These are phyloP conservation scores for Sicyos baderoa DNA, from an alignment of 306 rosid species.

Conservation along the genomic window DNA sequence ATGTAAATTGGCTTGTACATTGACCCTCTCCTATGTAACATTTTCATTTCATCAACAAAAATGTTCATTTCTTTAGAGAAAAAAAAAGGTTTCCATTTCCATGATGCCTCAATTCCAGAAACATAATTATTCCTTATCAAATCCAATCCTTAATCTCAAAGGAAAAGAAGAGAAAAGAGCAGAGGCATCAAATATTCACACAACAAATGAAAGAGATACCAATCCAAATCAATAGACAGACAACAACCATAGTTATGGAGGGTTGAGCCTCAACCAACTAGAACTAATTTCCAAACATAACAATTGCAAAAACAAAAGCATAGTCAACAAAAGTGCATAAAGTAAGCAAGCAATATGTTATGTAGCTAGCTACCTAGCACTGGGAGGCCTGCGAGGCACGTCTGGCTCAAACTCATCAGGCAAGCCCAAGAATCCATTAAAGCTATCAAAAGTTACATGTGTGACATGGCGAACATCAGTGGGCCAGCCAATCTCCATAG, in stretches of 20 bases:
- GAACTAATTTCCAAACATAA: background rate
- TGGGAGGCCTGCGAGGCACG: constrained; percentile 80
- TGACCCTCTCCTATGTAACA: too few relatives aligned
- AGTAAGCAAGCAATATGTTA: background rate
- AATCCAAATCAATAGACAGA: background rate
- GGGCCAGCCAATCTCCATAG: constrained; percentile 75
- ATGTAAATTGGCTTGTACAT: too few relatives aligned
- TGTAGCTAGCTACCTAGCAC: constrained; percentile 59
- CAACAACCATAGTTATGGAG: background rate
- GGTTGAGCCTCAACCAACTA: constrained; percentile 10
- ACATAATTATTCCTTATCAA: background rate
- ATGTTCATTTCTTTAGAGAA: too few relatives aligned
- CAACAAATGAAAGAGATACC: background rate
- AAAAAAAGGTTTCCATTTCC: background rate
- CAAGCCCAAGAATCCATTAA: constrained; percentile 90
- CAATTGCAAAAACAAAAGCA: background rate
- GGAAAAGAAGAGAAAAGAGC: background rate
- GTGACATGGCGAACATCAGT: constrained; percentile 87
- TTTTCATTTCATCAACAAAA: too few relatives aligned
- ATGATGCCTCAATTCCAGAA: constrained; percentile 8
- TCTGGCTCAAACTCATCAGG: constrained; percentile 88
- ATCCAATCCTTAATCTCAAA: background rate
- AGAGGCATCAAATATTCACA: background rate
- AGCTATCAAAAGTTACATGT: constrained; percentile 87
- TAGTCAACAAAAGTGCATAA: background rate